A percentile compares a stretch with the other conserved stretches of the same genome.
These are phyloP conservation scores for Tulasnella sp. DNA, from an alignment of 768 basidiomycete species.

Conservation along the genomic window DNA sequence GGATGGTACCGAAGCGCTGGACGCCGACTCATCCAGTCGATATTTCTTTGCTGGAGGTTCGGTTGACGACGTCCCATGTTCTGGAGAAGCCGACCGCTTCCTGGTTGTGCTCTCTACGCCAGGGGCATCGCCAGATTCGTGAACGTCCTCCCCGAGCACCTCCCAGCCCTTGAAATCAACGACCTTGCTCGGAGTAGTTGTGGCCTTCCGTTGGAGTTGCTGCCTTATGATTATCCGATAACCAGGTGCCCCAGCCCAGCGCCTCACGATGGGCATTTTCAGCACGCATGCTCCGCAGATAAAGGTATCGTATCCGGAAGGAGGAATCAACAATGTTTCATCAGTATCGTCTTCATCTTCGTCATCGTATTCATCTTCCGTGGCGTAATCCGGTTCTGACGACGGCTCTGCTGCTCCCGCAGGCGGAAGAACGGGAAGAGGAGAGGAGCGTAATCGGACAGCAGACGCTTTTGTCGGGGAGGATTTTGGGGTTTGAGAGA, in stretches of 20 bases:
- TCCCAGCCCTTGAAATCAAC: conserved; percentile 21
- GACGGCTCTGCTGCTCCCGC: conserved; percentile 12
- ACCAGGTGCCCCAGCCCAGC: conserved; percentile 58
- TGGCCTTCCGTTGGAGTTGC: conserved; percentile 33
- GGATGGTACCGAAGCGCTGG: conserved; percentile 7
- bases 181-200: conserved; percentile 23
- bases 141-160: neutral
- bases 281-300: conserved; percentile 62
- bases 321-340: conserved; percentile 45
- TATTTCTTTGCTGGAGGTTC: conserved; percentile 33
- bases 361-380: conserved; percentile 27
- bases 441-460: neutral
- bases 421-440: neutral
- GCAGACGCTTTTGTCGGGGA: conserved; percentile 1
- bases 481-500: conserved; percentile 2
- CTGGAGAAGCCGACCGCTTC: conserved; percentile 17
- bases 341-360: conserved; percentile 51
- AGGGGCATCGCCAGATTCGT: conserved; percentile 20
- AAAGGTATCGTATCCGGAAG: conserved; percentile 62
- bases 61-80: conserved; percentile 20
- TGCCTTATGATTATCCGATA: conserved; percentile 44
- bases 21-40: conserved; percentile 24
- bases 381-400: conserved; percentile 8
- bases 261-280: conserved; percentile 38
- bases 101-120: neutral